Percentiles rank a stretch among this genome's conserved stretches.
Evolutionary conservation across 352 stramenopile species (phyloP).

Genomic region (Pythium coloratum): DNA sequence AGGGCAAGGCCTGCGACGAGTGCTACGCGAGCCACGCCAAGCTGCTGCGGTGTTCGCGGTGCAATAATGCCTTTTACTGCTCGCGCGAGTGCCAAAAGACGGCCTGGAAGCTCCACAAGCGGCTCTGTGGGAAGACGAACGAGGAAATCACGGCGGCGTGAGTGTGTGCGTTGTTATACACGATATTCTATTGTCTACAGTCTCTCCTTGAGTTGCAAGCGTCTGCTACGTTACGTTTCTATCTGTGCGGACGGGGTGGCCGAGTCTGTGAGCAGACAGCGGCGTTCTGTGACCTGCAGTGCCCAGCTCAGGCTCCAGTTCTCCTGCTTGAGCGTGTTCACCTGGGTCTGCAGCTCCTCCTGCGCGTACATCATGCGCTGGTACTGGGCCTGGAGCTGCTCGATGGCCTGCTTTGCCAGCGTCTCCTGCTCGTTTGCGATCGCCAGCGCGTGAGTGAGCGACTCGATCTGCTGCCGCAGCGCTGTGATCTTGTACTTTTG

Average conservation of each 20-base stretch:
- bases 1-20: conserved; percentile 65
- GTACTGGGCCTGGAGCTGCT: conserved; percentile 35
- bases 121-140: conserved; percentile 54
- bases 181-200: background rate
- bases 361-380: conserved; percentile 38
- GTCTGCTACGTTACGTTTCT: background rate
- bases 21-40: conserved; percentile 57
- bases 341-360: conserved; percentile 48
- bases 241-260: background rate
- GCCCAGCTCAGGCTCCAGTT: conserved; percentile 70
- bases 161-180: background rate
- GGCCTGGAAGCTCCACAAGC: conserved; percentile 81
- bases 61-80: conserved; percentile 71
- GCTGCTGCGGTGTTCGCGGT: conserved; percentile 64
- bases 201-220: too few relatives aligned
- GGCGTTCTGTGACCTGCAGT: conserved; percentile 56
- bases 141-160: conserved; percentile 39
- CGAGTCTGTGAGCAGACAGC: background rate
- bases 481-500: conserved; percentile 47
- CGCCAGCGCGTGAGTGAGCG: conserved; percentile 50
- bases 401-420: conserved; percentile 49
- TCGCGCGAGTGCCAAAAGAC: conserved; percentile 80
- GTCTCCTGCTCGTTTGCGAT: conserved; percentile 79
- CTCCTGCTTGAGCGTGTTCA: conserved; percentile 63
- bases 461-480: conserved; percentile 36